Evolutionary conservation across 78 protist genomes (phyloP), one percentile per base, ranked within the genome.

Genomic region (Cavenderia fasciculata): DNA sequence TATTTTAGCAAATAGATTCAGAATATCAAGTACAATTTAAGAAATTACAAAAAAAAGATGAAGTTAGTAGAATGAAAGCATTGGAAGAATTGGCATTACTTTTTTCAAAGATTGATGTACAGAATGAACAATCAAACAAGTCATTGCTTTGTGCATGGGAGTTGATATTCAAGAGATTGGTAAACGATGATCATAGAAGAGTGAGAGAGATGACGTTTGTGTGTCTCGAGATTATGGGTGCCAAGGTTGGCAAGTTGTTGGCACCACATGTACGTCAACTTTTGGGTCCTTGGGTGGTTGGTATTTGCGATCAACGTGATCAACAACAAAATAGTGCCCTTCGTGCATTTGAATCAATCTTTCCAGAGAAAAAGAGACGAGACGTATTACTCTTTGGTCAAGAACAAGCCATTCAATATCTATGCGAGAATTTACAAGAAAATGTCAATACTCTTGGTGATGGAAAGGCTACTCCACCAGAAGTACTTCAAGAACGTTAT

Each of bases 311-410:
- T 52, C 61, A 66, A 66, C 47, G 66, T 27, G 88, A 79, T 51
- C 76, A 79, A 51, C 19, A 74, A 3, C 23, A 38, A 18, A 79
- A 79, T 33, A 52, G 51, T 79, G 88, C 88, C 4, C 41, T 79
- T 41, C 34, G 21, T 49, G 14, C 54, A 49, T 49, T 12, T 5
- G 47, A 78, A 65, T 65, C 27, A 51, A 79, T 79, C 29, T 79
- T 79, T 31, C 88, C 88, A 66, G 88, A 79, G 59, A 79, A 79
- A 40, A 79, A 65, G 59, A 44, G 76, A 79, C 62, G 54, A 2
- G 88, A 79, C 52, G 88, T 79, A n/a, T 79, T 65, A 34, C 49
- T 29, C 25, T 79, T 79, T 66, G 88, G 62, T 44, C 88, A 79
- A 51, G 88, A 79, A 36, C 25, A 29, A n/a, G 76, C 88, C n/a